Percentiles rank a stretch among this genome's conserved stretches.
phyloP scores from a whole-genome alignment of 306 rosid genomes.

The Crotalaria pallida region DNA sequence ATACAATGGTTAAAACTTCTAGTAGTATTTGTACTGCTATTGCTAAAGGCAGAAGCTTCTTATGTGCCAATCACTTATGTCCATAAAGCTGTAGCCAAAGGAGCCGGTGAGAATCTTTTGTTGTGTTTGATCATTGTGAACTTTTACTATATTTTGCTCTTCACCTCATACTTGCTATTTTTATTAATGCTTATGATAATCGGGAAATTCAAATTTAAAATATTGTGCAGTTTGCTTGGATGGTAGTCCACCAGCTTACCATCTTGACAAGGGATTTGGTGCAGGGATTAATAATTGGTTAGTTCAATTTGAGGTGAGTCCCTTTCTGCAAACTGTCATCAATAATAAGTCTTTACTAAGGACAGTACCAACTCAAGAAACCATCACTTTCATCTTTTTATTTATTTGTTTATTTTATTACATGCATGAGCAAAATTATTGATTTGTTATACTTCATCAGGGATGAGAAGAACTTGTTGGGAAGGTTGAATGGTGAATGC shows the following conservation, averaged over 20 bases:
- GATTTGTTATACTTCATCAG: neutral
- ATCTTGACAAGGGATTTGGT: conserved; percentile 65
- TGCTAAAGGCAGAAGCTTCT: conserved; percentile 43
- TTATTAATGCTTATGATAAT: neutral
- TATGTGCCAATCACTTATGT: conserved; percentile 66
- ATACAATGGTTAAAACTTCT: conserved; percentile 45
- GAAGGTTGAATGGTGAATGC: too few species aligned
- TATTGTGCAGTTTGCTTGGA: conserved; percentile 81
- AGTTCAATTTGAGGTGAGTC: conserved; percentile 75
- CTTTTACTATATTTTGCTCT: conserved; percentile 1
- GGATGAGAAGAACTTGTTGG: neutral
- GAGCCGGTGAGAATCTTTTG: conserved; percentile 69
- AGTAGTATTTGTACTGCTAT: conserved; percentile 30
- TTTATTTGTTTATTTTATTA: neutral
- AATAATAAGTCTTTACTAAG: neutral
- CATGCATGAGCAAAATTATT: neutral
- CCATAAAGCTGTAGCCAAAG: conserved; percentile 59
- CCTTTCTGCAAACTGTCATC: conserved; percentile 15
- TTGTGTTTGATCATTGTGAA: neutral
- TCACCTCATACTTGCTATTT: neutral
- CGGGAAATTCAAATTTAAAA: conserved; percentile 11
- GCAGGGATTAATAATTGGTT: conserved; percentile 82
- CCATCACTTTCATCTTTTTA: neutral
- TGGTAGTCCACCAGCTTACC: conserved; percentile 96
- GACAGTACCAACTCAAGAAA: conserved; percentile 1